Evolutionary conservation across 1,284 basidiomycete species (phyloP).

Genomic region (Apiotrichum laibachii): DNA sequence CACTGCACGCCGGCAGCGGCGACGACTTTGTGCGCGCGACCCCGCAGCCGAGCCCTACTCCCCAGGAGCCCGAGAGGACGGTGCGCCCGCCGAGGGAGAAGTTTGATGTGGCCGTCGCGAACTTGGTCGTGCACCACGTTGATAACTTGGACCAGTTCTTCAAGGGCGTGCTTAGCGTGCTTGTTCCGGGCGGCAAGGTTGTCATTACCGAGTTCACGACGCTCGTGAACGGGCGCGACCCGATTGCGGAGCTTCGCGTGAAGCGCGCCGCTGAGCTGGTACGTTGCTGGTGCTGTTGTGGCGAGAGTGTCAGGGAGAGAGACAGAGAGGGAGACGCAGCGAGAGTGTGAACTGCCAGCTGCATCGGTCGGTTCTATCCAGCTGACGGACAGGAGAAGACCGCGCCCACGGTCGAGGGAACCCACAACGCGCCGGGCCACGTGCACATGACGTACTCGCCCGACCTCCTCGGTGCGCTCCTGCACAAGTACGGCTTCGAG

Average conservation of each 20-base stretch:
- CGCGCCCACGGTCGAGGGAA: slow-evolving; percentile 3
- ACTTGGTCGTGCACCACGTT: slow-evolving; percentile 43
- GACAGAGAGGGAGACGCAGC: too few species aligned
- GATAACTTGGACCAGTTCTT: slow-evolving; percentile 31
- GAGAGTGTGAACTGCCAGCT: too few species aligned
- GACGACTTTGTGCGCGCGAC: slow-evolving; percentile 13
- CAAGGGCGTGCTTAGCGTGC: slow-evolving; percentile 24
- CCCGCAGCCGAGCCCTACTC: slow-evolving; percentile 22
- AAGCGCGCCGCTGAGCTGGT: background rate
- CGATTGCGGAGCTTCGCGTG: background rate
- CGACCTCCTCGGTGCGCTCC: slow-evolving; percentile 14
- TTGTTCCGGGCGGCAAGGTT: slow-evolving; percentile 31
- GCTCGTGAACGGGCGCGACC: slow-evolving; percentile 13
- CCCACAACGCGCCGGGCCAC: slow-evolving; percentile 32
- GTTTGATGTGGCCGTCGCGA: slow-evolving; percentile 36
- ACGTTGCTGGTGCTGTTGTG: background rate
- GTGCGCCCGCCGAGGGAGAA: slow-evolving; percentile 19
- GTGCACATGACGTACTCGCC: slow-evolving; percentile 26
- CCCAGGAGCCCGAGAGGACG: slow-evolving; percentile 17
- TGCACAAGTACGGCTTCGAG: slow-evolving; percentile 28
- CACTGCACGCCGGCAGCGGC: slow-evolving; percentile 19
- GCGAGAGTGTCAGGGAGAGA: too few species aligned
- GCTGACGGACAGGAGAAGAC: background rate
- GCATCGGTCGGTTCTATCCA: too few species aligned
- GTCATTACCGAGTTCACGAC: slow-evolving; percentile 35